These are phyloP conservation scores for Colletotrichum graminicola DNA, from an alignment of 2,329 filamentous ascomycete species.

Conservation along the genomic window DNA sequence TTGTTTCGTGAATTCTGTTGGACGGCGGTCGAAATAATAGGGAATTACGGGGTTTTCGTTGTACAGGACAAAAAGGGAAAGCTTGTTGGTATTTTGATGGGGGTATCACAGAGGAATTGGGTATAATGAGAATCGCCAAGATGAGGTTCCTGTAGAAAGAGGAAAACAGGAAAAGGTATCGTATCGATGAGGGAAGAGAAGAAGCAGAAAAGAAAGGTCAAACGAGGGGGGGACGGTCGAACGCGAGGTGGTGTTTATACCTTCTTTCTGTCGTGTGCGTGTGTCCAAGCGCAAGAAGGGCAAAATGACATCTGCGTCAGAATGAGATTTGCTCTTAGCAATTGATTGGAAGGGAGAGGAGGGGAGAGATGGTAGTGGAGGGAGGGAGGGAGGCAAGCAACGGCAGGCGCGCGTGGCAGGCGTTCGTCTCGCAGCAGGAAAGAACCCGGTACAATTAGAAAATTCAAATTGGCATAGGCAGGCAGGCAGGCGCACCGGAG, in stretches of 20 bases:
- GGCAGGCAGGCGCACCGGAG: constrained; percentile 16
- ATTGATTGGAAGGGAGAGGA: constrained; percentile 21
- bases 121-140: constrained; percentile 38
- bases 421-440: constrained; percentile 10
- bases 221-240: neutral
- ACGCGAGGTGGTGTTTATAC: constrained; percentile 37
- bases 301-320: constrained; percentile 24
- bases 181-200: constrained; percentile 28
- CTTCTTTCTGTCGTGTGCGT: neutral
- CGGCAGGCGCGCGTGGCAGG: constrained; percentile 14
- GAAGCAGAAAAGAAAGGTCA: neutral
- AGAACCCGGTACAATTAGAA: constrained; percentile 4
- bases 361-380: too few relatives aligned
- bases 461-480: neutral
- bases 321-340: constrained; percentile 19
- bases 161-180: constrained; percentile 32
- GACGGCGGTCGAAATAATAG: neutral
- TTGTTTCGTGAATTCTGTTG: constrained; percentile 1
- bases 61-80: constrained; percentile 18
- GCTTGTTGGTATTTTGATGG: constrained; percentile 1
- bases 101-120: constrained; percentile 40
- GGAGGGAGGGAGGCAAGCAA: neutral
- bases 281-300: constrained; percentile 5
- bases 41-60: constrained; percentile 21
- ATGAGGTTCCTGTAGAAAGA: constrained; percentile 33